These are phyloP conservation scores for Candida suzukii DNA, from an alignment of 805 yeast genomes.

Conservation along the genomic window DNA sequence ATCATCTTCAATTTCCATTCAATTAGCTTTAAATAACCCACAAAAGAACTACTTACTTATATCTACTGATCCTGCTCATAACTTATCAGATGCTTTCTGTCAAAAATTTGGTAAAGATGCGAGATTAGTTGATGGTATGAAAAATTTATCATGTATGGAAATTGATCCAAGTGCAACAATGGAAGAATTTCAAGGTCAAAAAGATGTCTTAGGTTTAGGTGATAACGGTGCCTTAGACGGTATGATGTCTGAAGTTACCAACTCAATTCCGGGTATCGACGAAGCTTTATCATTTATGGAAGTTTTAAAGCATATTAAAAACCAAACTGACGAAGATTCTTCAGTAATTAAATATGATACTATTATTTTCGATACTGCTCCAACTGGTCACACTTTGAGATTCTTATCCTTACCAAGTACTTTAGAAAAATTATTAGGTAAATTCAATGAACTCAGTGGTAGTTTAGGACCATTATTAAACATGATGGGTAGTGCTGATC, in stretches of 20 bases:
- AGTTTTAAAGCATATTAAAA: constrained; percentile 92
- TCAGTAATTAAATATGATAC: constrained; percentile 58
- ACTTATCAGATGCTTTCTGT: constrained; percentile 95
- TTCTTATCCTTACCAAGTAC: constrained; percentile 93
- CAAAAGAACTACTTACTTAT: constrained; percentile 76
- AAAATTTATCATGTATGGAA: constrained; percentile 94
- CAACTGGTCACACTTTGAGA: constrained; percentile 96
- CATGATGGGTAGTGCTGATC: constrained; percentile 51
- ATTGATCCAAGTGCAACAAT: constrained; percentile 94
- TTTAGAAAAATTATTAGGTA: constrained; percentile 76
- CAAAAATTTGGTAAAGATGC: constrained; percentile 98
- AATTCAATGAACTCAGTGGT: constrained; percentile 80
- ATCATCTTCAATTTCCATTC: constrained; percentile 91
- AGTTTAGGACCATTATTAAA: constrained; percentile 87
- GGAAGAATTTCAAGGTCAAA: constrained; percentile 53
- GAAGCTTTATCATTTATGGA: constrained; percentile 98
- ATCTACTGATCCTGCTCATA: constrained; percentile 98
- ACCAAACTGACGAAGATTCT: constrained; percentile 37
- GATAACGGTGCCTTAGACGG: constrained; percentile 58
- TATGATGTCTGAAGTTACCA: constrained; percentile 85
- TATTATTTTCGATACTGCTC: constrained; percentile 98
- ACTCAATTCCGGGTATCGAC: constrained; percentile 96
- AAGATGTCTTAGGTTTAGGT: constrained; percentile 39
- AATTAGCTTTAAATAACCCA: constrained; percentile 80
- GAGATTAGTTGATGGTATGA: constrained; percentile 81